Percentiles rank a stretch among this genome's conserved stretches.
phyloP scores from a whole-genome alignment of 1,139 yeast species.

The Meyerozyma smithsonii region DNA sequence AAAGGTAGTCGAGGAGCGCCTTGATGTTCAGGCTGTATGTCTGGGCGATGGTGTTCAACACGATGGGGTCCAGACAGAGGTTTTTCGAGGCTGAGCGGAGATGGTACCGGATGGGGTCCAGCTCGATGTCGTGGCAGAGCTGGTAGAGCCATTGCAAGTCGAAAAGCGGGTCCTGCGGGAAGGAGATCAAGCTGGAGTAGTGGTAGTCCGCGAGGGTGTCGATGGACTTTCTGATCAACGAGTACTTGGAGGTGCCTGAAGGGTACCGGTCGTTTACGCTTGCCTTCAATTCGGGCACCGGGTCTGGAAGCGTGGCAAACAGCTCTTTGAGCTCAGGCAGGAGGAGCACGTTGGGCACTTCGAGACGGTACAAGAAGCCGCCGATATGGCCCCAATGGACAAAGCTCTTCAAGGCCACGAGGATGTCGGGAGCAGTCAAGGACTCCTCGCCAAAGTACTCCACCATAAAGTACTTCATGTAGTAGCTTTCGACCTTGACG shows the following conservation, averaged over 20 bases:
- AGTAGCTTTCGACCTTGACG: conserved; percentile 43
- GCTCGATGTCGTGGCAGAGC: conserved; percentile 44
- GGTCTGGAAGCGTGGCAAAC: conserved; percentile 41
- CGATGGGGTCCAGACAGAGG: conserved; percentile 33
- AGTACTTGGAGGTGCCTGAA: conserved; percentile 49
- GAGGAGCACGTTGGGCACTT: conserved; percentile 36
- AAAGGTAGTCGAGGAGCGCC: conserved; percentile 27
- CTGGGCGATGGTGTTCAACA: conserved; percentile 32
- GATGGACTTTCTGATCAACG: conserved; percentile 38
- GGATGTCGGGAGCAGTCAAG: conserved; percentile 36
- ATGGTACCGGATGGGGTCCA: conserved; percentile 47
- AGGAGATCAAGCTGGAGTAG: conserved; percentile 24
- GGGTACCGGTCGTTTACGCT: conserved; percentile 46
- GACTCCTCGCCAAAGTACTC: conserved; percentile 41
- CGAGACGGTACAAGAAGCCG: conserved; percentile 42
- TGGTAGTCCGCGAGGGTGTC: conserved; percentile 27
- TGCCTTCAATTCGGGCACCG: conserved; percentile 35
- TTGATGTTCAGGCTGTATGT: conserved; percentile 17
- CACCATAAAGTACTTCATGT: conserved; percentile 35
- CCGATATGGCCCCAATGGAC: conserved; percentile 55
- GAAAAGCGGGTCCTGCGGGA: conserved; percentile 16
- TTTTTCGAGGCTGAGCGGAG: conserved; percentile 38
- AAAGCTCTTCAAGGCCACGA: conserved; percentile 48
- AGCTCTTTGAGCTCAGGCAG: conserved; percentile 23
- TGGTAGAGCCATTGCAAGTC: conserved; percentile 34